phyloP scores from a whole-genome alignment of 2,329 filamentous ascomycete genomes.

The Xylaria digitata region DNA sequence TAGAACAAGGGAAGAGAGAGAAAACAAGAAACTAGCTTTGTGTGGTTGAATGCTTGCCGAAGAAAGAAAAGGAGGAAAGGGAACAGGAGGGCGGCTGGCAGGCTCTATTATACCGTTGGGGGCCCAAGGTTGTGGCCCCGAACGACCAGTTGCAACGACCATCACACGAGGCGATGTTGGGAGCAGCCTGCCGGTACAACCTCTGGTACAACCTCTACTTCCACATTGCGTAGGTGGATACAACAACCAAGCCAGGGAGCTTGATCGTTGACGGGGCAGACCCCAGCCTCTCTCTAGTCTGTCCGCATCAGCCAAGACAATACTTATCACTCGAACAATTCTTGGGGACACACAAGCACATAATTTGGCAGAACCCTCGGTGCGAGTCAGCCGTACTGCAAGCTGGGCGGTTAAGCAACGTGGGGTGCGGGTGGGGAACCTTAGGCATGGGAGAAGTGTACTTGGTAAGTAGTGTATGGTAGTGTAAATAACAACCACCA shows the following conservation, averaged over 20 bases:
- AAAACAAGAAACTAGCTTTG: conserved; percentile 66
- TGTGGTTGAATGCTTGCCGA: conserved; percentile 73
- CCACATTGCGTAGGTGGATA: conserved; percentile 35
- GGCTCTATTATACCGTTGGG: conserved; percentile 56
- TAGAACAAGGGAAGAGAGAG: conserved; percentile 61
- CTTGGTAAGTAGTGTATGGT: neutral
- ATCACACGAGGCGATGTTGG: conserved; percentile 38
- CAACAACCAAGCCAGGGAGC: conserved; percentile 34
- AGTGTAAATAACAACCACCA: conserved; percentile 25
- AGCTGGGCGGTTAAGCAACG: conserved; percentile 56
- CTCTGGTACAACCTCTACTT: conserved; percentile 35
- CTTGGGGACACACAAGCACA: conserved; percentile 38
- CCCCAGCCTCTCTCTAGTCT: conserved; percentile 44
- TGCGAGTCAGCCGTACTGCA: conserved; percentile 53
- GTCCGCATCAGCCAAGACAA: conserved; percentile 42
- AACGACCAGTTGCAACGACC: conserved; percentile 42
- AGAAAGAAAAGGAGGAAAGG: conserved; percentile 64
- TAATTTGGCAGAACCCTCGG: conserved; percentile 44
- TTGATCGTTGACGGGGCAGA: conserved; percentile 38
- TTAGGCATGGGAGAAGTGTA: conserved; percentile 20
- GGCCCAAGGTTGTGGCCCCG: conserved; percentile 50
- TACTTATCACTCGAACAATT: conserved; percentile 38
- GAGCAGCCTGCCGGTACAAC: conserved; percentile 42
- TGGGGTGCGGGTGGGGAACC: conserved; percentile 42
- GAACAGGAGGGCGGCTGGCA: conserved; percentile 52